A percentile compares a stretch with the other conserved stretches of the same genome.
Conservation (phyloP, 1,139 yeast species). For the Saccharomycopsis hybrid region DNA sequence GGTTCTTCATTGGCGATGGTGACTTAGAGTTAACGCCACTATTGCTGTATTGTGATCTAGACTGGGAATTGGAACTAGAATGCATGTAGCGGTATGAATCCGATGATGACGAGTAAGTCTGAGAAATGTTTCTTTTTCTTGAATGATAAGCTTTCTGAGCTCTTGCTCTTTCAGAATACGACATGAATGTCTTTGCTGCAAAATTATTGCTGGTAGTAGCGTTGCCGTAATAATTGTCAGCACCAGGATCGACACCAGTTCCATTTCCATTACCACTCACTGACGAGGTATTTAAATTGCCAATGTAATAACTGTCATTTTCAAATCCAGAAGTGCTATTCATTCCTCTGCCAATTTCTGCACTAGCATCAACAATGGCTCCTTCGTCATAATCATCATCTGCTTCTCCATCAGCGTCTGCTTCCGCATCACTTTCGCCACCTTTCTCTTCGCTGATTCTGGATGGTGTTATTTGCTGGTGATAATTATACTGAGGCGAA, state of each 20-base stretch:
- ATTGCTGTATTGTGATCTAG: no score
- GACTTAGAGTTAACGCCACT: background rate
- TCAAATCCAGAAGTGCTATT: background rate
- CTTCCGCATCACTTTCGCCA: no score
- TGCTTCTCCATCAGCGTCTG: no score
- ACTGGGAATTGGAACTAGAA: background rate
- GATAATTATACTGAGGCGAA: no score
- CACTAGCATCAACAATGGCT: conserved; percentile 4
- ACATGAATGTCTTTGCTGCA: no score
- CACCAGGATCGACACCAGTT: background rate
- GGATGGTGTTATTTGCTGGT: no score
- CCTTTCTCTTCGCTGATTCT: conserved; percentile 5
- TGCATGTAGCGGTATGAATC: conserved; percentile 1
- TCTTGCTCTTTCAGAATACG: conserved; percentile 11
- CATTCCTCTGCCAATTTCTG: conserved; percentile 11
- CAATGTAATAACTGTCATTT: no score
- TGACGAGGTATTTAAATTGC: no score
- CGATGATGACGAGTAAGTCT: conserved; percentile 15
- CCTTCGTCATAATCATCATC: background rate
- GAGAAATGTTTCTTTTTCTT: conserved; percentile 17
- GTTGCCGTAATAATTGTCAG: background rate
- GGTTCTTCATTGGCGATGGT: background rate
- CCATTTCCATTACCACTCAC: no score
- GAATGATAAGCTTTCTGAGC: conserved; percentile 19
- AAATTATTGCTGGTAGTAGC: background rate